These are phyloP conservation scores for Dittrichia graveolens DNA, from an alignment of 129 eudicot genomes.

Conservation along the genomic window DNA sequence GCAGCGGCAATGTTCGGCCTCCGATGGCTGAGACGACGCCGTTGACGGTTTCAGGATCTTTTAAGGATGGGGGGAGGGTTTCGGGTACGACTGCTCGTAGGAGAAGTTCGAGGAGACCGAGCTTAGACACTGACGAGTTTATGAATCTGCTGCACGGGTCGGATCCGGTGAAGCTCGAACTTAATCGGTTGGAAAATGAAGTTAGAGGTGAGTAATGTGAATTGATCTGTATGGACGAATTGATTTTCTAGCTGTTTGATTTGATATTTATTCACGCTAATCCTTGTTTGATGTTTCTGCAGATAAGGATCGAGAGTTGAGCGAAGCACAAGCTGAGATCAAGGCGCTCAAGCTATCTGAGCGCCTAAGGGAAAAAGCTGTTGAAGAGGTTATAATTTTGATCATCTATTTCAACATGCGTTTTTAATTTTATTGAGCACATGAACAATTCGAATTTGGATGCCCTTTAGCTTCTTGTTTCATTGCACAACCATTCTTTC, in stretches of 20 bases:
- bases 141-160: constrained; percentile 86
- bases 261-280: background rate
- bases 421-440: constrained; percentile 8
- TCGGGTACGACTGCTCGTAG: constrained; percentile 49
- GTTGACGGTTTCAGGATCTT: constrained; percentile 59
- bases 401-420: background rate
- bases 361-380: constrained; percentile 81
- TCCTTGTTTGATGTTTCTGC: constrained; percentile 31
- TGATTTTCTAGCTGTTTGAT: constrained; percentile 8
- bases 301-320: constrained; percentile 87
- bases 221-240: constrained; percentile 39
- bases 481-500: background rate
- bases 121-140: constrained; percentile 89
- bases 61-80: constrained; percentile 49
- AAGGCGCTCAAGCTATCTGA: constrained; percentile 81
- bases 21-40: constrained; percentile 43
- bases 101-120: constrained; percentile 67
- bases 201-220: constrained; percentile 72
- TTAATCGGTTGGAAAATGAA: constrained; percentile 92
- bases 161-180: constrained; percentile 98
- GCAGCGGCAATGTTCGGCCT: constrained; percentile 52
- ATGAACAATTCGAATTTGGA: constrained; percentile 1
- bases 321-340: constrained; percentile 87
- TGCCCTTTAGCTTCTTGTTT: constrained; percentile 12
- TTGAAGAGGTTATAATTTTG: constrained; percentile 69